Base-by-base conservation (phyloP, 306 rosid genomes). In the Quercus glauca region DNA sequence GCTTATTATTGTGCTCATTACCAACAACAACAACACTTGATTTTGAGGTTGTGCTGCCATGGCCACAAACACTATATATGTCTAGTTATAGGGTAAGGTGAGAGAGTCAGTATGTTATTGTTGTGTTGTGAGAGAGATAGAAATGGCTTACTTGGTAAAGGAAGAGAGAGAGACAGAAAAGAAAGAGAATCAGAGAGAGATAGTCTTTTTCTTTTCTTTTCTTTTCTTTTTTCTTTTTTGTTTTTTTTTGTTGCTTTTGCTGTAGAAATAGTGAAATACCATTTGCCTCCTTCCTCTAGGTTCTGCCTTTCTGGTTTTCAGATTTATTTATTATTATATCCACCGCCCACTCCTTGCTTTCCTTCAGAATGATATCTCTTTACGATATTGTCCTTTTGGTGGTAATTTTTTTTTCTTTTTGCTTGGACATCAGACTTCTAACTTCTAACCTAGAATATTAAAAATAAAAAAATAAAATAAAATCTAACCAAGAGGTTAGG, bases 131-230 rank as follows among this genome's bases (percentile, higher is more conserved):
- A 1, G 43, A 33, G 29, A 25, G 61, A n/a, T 26, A 31, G 28
- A 58, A 64, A 75, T 76, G 74, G 79, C 81, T 74, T 84, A 81
- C 83, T 89, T 80, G 91, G 93, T 84, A 87, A 87, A 91, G 93
- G 79, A 61, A 5, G 88, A 35, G 70, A 82, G 83, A 83, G 89
- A 81, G 71, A 71, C 45, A 33, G 69, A 60, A 76, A 67, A 61
- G 68, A 9, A 69, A 33, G 59, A 11, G 68, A 33, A 75, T 71
- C 71, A 52, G 25, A 67, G 73, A 79, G 77, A 72, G 63, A 12
- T 74, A 41, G 51, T 58, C 25, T 41, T 67, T 84, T 85, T 83
- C 86, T 49, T 60, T 82, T 79, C 73, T 82, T 73, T 60, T 73
- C 71, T 81, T 76, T 28, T 59, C 43, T 55, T 57, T 49, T 79